Evolutionary conservation across 2,329 filamentous ascomycete species (phyloP).

Genomic region (Periconia sp.): DNA sequence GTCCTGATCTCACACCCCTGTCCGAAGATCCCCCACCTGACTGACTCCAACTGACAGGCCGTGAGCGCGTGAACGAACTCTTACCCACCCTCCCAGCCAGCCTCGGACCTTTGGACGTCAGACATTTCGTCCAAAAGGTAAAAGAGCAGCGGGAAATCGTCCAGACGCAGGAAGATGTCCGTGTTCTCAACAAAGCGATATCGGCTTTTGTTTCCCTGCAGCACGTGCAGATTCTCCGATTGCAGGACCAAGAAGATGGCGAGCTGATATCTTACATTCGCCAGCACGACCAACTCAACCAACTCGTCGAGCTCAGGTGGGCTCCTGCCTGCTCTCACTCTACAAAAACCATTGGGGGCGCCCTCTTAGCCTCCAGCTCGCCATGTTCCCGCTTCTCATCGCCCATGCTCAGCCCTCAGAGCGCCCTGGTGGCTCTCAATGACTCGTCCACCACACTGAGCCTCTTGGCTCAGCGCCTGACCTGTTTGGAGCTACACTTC

Average conservation of each 20-base stretch:
- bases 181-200: slow-evolving; percentile 57
- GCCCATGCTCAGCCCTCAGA: slow-evolving; percentile 64
- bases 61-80: slow-evolving; percentile 45
- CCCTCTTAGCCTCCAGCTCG: slow-evolving; percentile 59
- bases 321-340: slow-evolving; percentile 64
- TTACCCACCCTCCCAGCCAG: slow-evolving; percentile 39
- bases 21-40: slow-evolving; percentile 10
- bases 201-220: slow-evolving; percentile 62
- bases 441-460: slow-evolving; percentile 52
- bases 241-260: slow-evolving; percentile 62
- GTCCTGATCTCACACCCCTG: slow-evolving; percentile 36
- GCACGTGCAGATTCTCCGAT: slow-evolving; percentile 64
- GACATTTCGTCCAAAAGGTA: slow-evolving; percentile 48
- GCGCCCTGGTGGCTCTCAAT: slow-evolving; percentile 54
- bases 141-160: slow-evolving; percentile 56
- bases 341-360: slow-evolving; percentile 59
- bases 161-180: slow-evolving; percentile 53
- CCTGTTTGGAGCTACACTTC: slow-evolving; percentile 65
- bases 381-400: slow-evolving; percentile 63
- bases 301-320: slow-evolving; percentile 60
- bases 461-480: slow-evolving; percentile 58
- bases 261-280: slow-evolving; percentile 56
- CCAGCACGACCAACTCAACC: slow-evolving; percentile 48
- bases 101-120: slow-evolving; percentile 42
- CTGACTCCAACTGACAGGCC: slow-evolving; percentile 34